Percentiles rank a stretch among this genome's conserved stretches.
Conservation (phyloP, 192 early-diverging fungal species). For the Mortierella alpina region DNA sequence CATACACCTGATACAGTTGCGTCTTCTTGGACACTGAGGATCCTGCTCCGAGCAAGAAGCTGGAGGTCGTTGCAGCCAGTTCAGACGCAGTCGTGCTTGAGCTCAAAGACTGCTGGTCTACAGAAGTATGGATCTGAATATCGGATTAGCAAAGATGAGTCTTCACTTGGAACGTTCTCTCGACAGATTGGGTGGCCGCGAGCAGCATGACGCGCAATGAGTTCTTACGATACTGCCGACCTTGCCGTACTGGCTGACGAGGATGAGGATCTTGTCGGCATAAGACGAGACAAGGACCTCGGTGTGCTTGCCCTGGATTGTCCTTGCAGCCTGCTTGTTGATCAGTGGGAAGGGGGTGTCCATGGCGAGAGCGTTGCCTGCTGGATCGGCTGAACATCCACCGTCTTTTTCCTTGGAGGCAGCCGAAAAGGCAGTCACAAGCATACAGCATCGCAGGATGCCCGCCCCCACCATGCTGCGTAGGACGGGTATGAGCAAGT, state of each 20-base stretch:
- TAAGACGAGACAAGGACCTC: slow-evolving; percentile 63
- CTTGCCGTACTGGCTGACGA: slow-evolving; percentile 64
- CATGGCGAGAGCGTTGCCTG: background rate
- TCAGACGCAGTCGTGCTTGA: slow-evolving; percentile 26
- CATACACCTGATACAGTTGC: slow-evolving; percentile 63
- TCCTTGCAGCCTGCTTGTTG: slow-evolving; percentile 57
- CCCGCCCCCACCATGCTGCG: too few relatives aligned
- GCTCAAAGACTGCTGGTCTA: slow-evolving; percentile 53
- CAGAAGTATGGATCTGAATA: slow-evolving; percentile 55
- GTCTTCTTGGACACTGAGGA: slow-evolving; percentile 50
- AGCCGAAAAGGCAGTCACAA: too few relatives aligned
- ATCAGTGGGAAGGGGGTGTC: slow-evolving; percentile 58
- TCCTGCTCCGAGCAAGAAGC: slow-evolving; percentile 57
- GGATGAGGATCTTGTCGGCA: slow-evolving; percentile 62
- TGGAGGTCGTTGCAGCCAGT: slow-evolving; percentile 23
- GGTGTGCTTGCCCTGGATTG: slow-evolving; percentile 58
- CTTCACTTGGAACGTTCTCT: background rate
- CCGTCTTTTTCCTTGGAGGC: background rate
- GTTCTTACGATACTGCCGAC: slow-evolving; percentile 64
- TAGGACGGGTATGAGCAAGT: too few relatives aligned
- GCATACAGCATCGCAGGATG: too few relatives aligned
- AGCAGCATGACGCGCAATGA: background rate
- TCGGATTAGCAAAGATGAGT: background rate
- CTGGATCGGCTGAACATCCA: background rate
- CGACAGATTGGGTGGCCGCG: background rate